phyloP scores from a whole-genome alignment of 1,139 yeast genomes.

The Kodamaea sp. region DNA sequence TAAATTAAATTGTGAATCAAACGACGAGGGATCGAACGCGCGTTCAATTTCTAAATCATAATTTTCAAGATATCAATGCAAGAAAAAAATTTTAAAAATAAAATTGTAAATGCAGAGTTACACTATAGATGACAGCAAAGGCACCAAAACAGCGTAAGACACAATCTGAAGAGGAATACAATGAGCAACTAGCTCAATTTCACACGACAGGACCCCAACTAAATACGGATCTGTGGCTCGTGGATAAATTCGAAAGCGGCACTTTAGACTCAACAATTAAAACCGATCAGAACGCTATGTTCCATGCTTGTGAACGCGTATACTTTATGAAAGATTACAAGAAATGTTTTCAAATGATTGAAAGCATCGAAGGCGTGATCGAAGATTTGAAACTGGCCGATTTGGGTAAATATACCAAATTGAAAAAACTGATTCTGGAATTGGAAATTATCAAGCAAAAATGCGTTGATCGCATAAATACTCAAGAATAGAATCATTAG shows the following conservation, averaged over 20 bases:
- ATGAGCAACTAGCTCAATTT: slow-evolving; percentile 43
- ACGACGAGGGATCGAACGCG: no score
- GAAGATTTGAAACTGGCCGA: slow-evolving; percentile 29
- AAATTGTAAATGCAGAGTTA: no score
- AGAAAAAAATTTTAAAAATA: no score
- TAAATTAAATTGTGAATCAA: no score
- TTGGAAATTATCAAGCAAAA: slow-evolving; percentile 38
- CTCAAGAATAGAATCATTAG: slow-evolving; percentile 4
- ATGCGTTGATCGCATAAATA: slow-evolving; percentile 25
- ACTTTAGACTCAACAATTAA: slow-evolving; percentile 26
- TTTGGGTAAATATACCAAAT: slow-evolving; percentile 27
- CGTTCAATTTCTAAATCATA: no score
- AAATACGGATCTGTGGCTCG: slow-evolving; percentile 47
- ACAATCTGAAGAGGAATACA: slow-evolving; percentile 54
- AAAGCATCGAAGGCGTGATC: slow-evolving; percentile 27
- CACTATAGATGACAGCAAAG: no score
- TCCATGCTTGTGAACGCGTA: slow-evolving; percentile 48
- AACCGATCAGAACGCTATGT: slow-evolving; percentile 31
- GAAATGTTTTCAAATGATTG: slow-evolving; percentile 38
- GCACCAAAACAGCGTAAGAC: slow-evolving; percentile 40
- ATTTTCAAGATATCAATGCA: no score
- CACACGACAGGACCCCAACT: slow-evolving; percentile 47
- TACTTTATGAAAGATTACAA: slow-evolving; percentile 46
- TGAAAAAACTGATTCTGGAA: slow-evolving; percentile 47
- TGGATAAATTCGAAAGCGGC: slow-evolving; percentile 21